Conservation (phyloP, 176 grass and related monocot species). For the Eleusine coracana region DNA sequence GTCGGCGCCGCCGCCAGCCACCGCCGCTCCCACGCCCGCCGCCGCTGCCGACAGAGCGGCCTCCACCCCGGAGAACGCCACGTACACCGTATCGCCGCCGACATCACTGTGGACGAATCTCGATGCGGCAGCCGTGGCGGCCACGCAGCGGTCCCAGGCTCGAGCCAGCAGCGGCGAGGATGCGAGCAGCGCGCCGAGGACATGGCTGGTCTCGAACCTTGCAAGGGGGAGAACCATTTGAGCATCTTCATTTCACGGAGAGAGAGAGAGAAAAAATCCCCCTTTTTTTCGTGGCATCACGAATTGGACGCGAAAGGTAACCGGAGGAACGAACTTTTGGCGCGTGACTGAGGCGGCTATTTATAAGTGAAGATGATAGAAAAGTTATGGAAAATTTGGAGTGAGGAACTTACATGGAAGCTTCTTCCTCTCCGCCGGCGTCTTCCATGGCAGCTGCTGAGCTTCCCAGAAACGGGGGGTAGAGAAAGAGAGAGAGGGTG, state of each 20-base stretch:
- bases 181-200: slow-evolving; percentile 81
- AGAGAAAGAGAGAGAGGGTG: neutral
- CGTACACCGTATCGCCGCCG: slow-evolving; percentile 55
- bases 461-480: slow-evolving; percentile 40
- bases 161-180: slow-evolving; percentile 78
- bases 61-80: slow-evolving; percentile 69
- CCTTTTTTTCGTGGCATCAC: neutral
- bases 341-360: slow-evolving; percentile 15
- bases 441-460: slow-evolving; percentile 58
- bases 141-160: slow-evolving; percentile 70
- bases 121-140: slow-evolving; percentile 37
- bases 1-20: slow-evolving; percentile 32
- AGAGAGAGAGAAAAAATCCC: neutral
- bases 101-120: slow-evolving; percentile 35
- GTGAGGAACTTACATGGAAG: slow-evolving; percentile 63
- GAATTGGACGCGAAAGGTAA: slow-evolving; percentile 38
- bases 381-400: slow-evolving; percentile 40
- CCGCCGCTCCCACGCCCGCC: neutral
- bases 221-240: slow-evolving; percentile 32
- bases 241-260: slow-evolving; percentile 1
- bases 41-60: slow-evolving; percentile 36
- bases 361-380: slow-evolving; percentile 25
- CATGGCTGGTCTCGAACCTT: slow-evolving; percentile 97
- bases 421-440: slow-evolving; percentile 49
- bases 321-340: neutral